phyloP scores from a whole-genome alignment of 306 rosid species.

The Quercus alba region DNA sequence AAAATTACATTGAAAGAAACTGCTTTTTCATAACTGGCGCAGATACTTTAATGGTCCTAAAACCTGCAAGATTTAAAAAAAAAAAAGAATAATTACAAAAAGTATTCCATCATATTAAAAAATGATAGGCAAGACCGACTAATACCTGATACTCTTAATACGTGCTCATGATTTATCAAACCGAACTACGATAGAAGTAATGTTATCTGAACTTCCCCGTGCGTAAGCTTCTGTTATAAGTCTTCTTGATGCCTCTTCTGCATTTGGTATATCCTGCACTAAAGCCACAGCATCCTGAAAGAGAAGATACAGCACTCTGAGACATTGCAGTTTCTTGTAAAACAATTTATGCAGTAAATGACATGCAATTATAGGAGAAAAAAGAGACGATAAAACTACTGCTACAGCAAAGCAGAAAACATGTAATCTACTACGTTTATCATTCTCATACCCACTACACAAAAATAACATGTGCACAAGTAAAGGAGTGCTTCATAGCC shows the following conservation, averaged over 20 bases:
- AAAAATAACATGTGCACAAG: neutral
- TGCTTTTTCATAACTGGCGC: constrained; percentile 1
- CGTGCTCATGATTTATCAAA: constrained; percentile 55
- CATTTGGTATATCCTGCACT: constrained; percentile 62
- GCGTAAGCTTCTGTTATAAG: constrained; percentile 72
- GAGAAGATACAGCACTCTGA: constrained; percentile 8
- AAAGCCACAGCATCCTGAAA: constrained; percentile 78
- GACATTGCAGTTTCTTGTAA: constrained; percentile 10
- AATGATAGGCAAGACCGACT: constrained; percentile 2
- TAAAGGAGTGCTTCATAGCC: neutral
- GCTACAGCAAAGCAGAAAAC: neutral
- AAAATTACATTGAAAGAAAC: constrained; percentile 5
- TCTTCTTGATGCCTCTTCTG: constrained; percentile 75
- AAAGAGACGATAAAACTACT: neutral
- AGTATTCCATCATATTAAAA: neutral
- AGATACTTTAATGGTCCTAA: constrained; percentile 15
- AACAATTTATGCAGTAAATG: neutral
- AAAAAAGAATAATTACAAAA: neutral
- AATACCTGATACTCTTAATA: constrained; percentile 17
- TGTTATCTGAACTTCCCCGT: constrained; percentile 85
- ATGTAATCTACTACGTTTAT: neutral
- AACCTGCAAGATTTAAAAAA: constrained; percentile 27
- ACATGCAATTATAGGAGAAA: neutral
- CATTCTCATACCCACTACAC: neutral
- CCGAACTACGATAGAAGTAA: constrained; percentile 82